These are phyloP conservation scores for Posidonia oceanica DNA, from an alignment of 116 monocot genomes.

Conservation along the genomic window DNA sequence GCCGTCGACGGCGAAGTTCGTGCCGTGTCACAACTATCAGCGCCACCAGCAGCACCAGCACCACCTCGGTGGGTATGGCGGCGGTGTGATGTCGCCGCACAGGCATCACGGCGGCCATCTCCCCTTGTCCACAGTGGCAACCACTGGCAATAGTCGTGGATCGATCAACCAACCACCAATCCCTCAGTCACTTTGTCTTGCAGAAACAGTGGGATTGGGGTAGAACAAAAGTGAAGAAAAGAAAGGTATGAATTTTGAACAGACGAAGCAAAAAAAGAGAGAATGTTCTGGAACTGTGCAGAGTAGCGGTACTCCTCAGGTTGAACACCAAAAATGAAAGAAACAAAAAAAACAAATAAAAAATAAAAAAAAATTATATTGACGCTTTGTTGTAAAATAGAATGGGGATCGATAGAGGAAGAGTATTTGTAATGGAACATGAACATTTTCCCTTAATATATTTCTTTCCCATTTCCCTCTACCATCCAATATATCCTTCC, in stretches of 20 bases:
- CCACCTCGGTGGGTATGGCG: background rate
- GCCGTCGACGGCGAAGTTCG: background rate
- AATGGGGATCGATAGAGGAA: no score
- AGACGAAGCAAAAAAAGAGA: background rate
- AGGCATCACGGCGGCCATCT: constrained; percentile 5
- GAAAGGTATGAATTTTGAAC: background rate
- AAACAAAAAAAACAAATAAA: no score
- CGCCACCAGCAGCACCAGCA: constrained; percentile 1
- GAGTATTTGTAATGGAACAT: no score
- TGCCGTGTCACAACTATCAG: background rate
- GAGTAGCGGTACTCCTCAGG: no score
- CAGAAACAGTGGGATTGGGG: background rate
- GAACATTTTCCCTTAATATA: no score
- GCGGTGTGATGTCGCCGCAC: background rate
- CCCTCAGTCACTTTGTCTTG: background rate
- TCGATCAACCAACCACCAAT: background rate
- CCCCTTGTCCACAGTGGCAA: constrained; percentile 22
- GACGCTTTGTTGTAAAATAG: no score
- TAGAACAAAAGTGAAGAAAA: background rate
- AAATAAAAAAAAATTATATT: no score
- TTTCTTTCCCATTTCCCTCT: no score
- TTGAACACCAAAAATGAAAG: no score
- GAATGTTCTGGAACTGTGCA: background rate
- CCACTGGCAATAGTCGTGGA: constrained; percentile 19
- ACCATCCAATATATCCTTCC: no score